Base-by-base conservation (phyloP, 1,284 basidiomycete genomes). In the Porogramme epimiltina region DNA sequence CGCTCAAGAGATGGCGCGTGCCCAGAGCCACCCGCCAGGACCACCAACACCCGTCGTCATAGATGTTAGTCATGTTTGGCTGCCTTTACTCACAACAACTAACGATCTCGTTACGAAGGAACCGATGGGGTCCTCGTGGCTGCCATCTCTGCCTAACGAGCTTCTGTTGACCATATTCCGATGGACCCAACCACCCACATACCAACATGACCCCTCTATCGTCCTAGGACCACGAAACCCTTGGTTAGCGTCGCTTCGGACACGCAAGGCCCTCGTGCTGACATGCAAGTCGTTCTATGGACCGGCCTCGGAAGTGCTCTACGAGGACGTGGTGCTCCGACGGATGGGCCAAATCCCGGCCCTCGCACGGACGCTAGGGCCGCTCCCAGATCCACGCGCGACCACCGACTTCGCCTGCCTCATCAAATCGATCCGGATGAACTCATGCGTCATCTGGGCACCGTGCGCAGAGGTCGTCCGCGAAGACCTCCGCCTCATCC, bases 241-340 rank as follows among this genome's bases (percentile, higher is more conserved):
- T 16, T n/a, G 34, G 34, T 18, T 9, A 5, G 13, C 13, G 9
- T 5, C 16, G 13, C 9, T 37, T 5, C 8, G n/a, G n/a, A 37
- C 34, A 18, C 8, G n/a, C 8, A 13, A 16, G 13, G 34, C 5
- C 13, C n/a, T 6, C 34, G 9, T n/a, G 13, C n/a, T 37, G 13
- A n/a, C 54, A 24, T 56, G 51, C 55, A 56, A 53, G 34, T 18
- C 43, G 1, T 53, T 50, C 38, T 38, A 28, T 18, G 48, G 42
- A 1, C 45, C 55, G 8, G 55, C 55, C 4, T 48, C 42, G 15
- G 46, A 53, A 8, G 37, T 46, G 2, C 46, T 56, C 3, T 56
- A 53, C 39, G 51, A 51, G 18, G 51, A 56, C 23, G 52, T 56
- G n/a, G 55, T 56, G 18, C 41, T 56, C 40, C 48, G 55, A 4